Evolutionary conservation across 1,284 basidiomycete species (phyloP).

Genomic region (Athelia psychrophila): DNA sequence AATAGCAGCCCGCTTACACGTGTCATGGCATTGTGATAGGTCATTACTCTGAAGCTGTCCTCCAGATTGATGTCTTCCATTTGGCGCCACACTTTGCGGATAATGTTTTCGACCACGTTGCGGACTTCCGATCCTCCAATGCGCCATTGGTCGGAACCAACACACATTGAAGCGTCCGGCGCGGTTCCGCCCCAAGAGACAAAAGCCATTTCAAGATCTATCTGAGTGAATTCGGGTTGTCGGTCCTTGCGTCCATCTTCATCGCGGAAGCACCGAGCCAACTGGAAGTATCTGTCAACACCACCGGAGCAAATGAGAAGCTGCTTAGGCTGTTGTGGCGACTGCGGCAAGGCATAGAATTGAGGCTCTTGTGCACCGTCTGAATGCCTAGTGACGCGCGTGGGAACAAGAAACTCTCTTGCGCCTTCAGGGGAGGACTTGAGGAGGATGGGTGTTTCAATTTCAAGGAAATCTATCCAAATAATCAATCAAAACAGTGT

Average conservation of each 20-base stretch:
- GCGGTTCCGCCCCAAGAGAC: constrained; percentile 67
- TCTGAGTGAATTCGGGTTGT: constrained; percentile 95
- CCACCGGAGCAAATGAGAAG: constrained; percentile 90
- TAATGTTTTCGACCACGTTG: constrained; percentile 68
- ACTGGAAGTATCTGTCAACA: constrained; percentile 88
- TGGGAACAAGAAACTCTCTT: constrained; percentile 91
- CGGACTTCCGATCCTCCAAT: constrained; percentile 85
- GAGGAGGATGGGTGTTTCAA: constrained; percentile 92
- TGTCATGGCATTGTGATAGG: constrained; percentile 84
- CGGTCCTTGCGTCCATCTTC: constrained; percentile 93
- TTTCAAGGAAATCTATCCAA: constrained; percentile 76
- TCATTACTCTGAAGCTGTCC: constrained; percentile 71
- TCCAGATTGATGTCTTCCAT: constrained; percentile 59
- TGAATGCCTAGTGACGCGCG: constrained; percentile 47
- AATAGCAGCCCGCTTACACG: constrained; percentile 48
- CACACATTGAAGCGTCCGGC: constrained; percentile 11
- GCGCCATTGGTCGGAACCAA: constrained; percentile 54
- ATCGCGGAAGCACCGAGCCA: constrained; percentile 93
- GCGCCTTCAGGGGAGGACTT: constrained; percentile 94
- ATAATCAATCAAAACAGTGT: constrained; percentile 2
- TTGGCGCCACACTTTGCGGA: constrained; percentile 73
- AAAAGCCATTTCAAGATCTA: constrained; percentile 96
- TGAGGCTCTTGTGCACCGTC: constrained; percentile 37
- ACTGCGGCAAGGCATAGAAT: constrained; percentile 93
- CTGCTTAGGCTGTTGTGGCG: constrained; percentile 96